Evolutionary conservation across 2,329 filamentous ascomycete species (phyloP).

Genomic region (Bipolaris oryzae): DNA sequence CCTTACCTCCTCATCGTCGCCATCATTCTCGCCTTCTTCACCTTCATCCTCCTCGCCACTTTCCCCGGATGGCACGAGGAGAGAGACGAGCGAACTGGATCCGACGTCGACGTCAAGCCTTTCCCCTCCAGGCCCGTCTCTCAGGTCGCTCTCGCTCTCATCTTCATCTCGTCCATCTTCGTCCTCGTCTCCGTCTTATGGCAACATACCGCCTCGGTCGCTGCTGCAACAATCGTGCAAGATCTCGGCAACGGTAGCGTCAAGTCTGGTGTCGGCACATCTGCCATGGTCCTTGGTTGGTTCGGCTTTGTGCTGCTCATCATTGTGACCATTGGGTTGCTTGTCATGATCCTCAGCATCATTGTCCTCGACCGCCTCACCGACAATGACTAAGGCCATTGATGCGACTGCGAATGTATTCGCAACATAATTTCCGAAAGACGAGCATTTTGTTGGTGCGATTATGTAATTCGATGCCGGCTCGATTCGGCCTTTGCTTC

Average conservation of each 20-base stretch:
- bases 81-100: constrained; percentile 73
- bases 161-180: constrained; percentile 74
- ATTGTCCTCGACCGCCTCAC: constrained; percentile 71
- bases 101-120: constrained; percentile 88
- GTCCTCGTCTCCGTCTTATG: constrained; percentile 73
- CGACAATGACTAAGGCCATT: constrained; percentile 44
- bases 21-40: constrained; percentile 95
- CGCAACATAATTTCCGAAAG: constrained; percentile 18
- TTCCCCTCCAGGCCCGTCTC: constrained; percentile 92
- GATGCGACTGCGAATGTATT: not conserved
- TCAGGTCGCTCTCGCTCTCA: constrained; percentile 89
- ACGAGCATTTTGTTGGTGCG: constrained; percentile 22
- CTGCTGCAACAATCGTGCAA: constrained; percentile 90
- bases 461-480: constrained; percentile 36
- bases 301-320: constrained; percentile 94
- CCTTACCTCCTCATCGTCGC: constrained; percentile 98
- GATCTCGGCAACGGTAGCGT: constrained; percentile 91
- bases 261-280: constrained; percentile 84
- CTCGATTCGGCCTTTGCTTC: constrained; percentile 33
- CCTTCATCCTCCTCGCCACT: constrained; percentile 90
- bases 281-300: constrained; percentile 97
- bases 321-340: constrained; percentile 89
- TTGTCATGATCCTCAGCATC: constrained; percentile 97
- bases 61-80: constrained; percentile 98
- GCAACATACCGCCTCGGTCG: constrained; percentile 97